A percentile compares a stretch with the other conserved stretches of the same genome.
Evolutionary conservation across 1,284 basidiomycete species (phyloP).

Genomic region (Ustilago trichophora): DNA sequence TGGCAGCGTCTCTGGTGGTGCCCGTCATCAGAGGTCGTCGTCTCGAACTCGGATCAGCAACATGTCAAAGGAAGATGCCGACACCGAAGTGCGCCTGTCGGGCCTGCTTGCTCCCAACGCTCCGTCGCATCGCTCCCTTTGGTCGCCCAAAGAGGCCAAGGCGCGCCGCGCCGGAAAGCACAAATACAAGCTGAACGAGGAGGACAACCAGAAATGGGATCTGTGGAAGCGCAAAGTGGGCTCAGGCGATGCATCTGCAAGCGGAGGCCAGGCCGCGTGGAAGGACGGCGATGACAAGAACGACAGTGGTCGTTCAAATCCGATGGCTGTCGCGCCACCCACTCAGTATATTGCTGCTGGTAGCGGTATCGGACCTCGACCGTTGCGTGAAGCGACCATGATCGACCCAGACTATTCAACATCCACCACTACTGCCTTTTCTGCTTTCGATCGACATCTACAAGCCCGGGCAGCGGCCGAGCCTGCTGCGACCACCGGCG

Average conservation of each 20-base stretch:
- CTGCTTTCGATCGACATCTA: constrained; percentile 30
- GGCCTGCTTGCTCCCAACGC: constrained; percentile 59
- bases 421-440: constrained; percentile 19
- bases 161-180: constrained; percentile 37
- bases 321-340: constrained; percentile 45
- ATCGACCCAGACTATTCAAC: constrained; percentile 28
- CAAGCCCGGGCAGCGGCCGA: constrained; percentile 7
- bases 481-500: constrained; percentile 5
- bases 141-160: constrained; percentile 43
- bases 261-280: neutral
- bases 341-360: constrained; percentile 38
- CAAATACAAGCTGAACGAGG: constrained; percentile 50
- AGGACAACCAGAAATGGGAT: constrained; percentile 54
- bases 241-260: constrained; percentile 2
- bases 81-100: constrained; percentile 44
- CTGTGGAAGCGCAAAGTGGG: constrained; percentile 46
- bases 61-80: constrained; percentile 46
- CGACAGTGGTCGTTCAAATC: constrained; percentile 32
- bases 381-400: constrained; percentile 37
- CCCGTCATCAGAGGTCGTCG: constrained; percentile 28
- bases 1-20: constrained; percentile 11
- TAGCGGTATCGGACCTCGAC: constrained; percentile 38
- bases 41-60: constrained; percentile 45
- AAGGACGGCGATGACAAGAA: constrained; percentile 3
- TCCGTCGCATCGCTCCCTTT: constrained; percentile 57